phyloP scores from a whole-genome alignment of 768 basidiomycete species.

The Agaricus blazei region DNA sequence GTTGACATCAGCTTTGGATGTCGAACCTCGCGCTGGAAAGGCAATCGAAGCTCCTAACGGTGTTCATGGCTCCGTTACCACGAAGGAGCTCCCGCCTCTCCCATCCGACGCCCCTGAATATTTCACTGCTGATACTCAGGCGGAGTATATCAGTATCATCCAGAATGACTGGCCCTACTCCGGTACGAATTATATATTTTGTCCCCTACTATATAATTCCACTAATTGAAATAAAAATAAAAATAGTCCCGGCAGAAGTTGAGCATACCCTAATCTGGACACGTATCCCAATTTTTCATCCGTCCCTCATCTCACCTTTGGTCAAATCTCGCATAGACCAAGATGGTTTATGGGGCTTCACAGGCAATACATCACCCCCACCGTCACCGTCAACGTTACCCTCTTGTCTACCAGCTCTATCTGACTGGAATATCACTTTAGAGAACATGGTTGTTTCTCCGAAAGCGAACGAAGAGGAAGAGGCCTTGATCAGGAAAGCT shows the following conservation, averaged over 20 bases:
- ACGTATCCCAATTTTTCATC: constrained; percentile 64
- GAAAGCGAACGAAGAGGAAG: constrained; percentile 49
- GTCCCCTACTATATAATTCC: not conserved
- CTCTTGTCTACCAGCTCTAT: constrained; percentile 53
- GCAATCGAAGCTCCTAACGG: not conserved
- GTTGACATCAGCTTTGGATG: constrained; percentile 49
- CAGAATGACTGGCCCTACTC: constrained; percentile 91
- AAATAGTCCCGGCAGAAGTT: constrained; percentile 59
- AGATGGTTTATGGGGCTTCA: constrained; percentile 83
- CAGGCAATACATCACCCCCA: constrained; percentile 49
- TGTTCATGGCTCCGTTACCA: not conserved
- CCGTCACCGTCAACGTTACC: constrained; percentile 58
- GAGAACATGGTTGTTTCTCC: constrained; percentile 53
- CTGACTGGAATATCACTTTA: constrained; percentile 67
- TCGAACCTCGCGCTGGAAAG: not conserved
- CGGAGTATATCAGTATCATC: constrained; percentile 60
- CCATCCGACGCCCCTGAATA: constrained; percentile 42
- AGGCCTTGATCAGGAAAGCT: constrained; percentile 40
- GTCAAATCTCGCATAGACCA: constrained; percentile 57
- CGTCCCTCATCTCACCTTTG: constrained; percentile 43
- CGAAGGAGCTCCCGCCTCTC: constrained; percentile 17
- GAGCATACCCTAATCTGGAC: constrained; percentile 81
- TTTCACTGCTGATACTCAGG: constrained; percentile 60
- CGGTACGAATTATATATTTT: constrained; percentile 32
- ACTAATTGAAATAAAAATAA: not conserved